These are phyloP conservation scores for Claviceps capensis DNA, from an alignment of 2,329 filamentous ascomycete species.

Conservation along the genomic window DNA sequence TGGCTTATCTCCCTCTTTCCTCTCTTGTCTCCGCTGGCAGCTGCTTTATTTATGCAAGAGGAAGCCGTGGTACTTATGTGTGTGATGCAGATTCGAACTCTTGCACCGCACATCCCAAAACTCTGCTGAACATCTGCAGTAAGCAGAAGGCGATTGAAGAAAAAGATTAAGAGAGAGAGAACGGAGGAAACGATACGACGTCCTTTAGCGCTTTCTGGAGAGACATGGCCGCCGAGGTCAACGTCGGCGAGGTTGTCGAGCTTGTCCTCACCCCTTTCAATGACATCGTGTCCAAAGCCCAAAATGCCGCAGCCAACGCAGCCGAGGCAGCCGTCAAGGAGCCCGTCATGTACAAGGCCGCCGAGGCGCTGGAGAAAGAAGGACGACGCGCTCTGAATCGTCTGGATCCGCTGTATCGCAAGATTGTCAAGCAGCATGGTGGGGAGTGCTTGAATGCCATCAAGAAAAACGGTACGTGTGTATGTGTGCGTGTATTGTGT, in stretches of 20 bases:
- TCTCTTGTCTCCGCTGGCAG: background rate
- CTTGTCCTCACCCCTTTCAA: constrained; percentile 37
- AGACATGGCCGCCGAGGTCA: constrained; percentile 1
- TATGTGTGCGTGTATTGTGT: background rate
- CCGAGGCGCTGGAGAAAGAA: constrained; percentile 31
- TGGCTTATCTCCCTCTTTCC: background rate
- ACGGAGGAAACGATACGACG: background rate
- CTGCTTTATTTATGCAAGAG: background rate
- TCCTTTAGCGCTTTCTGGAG: background rate
- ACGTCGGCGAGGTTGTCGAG: constrained; percentile 25
- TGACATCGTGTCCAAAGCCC: constrained; percentile 39
- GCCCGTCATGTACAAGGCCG: constrained; percentile 33
- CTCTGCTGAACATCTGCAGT: no score
- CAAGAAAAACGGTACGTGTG: constrained; percentile 35
- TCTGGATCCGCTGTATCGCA: constrained; percentile 37
- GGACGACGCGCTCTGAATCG: constrained; percentile 35
- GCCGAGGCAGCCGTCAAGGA: constrained; percentile 31
- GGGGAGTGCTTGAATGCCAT: constrained; percentile 36
- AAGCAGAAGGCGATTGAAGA: no score
- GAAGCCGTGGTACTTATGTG: no score
- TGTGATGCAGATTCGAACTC: background rate
- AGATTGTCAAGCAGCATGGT: constrained; percentile 34
- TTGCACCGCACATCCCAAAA: no score
- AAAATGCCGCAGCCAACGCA: constrained; percentile 31
- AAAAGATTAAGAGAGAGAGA: background rate